Evolutionary conservation across 768 basidiomycete genomes (phyloP), one percentile per base, ranked within the genome.

Genomic region (Trametes gibbosa): DNA sequence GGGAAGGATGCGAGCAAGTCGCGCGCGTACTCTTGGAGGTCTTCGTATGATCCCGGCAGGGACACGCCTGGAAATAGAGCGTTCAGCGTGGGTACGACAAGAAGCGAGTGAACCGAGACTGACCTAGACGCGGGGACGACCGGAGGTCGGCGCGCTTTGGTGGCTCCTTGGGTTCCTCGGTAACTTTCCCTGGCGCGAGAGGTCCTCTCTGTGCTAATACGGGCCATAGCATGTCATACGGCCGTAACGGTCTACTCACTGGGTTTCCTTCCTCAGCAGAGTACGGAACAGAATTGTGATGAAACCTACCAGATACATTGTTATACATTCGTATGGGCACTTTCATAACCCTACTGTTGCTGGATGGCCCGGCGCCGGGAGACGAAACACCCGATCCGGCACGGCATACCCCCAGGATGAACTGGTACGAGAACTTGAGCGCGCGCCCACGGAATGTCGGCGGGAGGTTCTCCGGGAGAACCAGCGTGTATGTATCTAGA

Each of bases 271-370:
- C n/a, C 37, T 37, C 5, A 40, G 34, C 6, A n/a, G 5, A 19
- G 32, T 42, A 45, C 43, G 39, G 37, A 16, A n/a, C 35, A 19
- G 17, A 10, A 1, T 13, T 39, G 24, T 5, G 46, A 40, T 23
- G 29, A 27, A 14, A 70, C 85, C 50, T 64, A 94, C 95, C 84
- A 46, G 83, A 76, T 57, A 97, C 90, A 63, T 95, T 79, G 58
- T 92, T 95, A 74, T 97, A 98, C 5, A 98, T 79, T 23, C 94
- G 77, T 45, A 99, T 87, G 0, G 96, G 96, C 1, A 98, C 89
- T 50, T 89, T 90, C 88, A 96, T 92, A 2, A 95, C 82, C 34
- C 85, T 76, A 72, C 90, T 89, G 56, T 78, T 77, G 65, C 83
- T 84, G 62, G 77, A 81, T 35, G 72, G 76, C 43, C 76, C 77